phyloP scores from a whole-genome alignment of 2,329 filamentous ascomycete species.

The Botrytis galanthina region DNA sequence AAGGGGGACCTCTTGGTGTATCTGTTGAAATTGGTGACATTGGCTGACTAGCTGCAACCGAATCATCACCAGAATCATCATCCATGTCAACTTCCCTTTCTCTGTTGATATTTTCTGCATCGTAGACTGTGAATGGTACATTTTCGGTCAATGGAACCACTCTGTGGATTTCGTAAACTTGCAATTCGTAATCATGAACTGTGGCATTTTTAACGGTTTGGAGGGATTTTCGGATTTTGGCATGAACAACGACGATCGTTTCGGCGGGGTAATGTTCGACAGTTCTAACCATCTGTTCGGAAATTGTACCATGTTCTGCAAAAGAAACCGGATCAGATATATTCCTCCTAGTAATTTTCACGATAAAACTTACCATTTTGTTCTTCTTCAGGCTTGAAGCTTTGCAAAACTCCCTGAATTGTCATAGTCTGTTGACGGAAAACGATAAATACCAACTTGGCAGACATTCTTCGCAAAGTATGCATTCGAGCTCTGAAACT shows the following conservation, averaged over 20 bases:
- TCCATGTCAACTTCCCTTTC: conserved; percentile 55
- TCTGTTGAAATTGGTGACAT: conserved; percentile 14
- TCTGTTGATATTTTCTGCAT: conserved; percentile 60
- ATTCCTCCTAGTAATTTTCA: neutral
- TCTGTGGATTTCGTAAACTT: conserved; percentile 64
- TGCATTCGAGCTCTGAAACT: conserved; percentile 70
- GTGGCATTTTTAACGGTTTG: conserved; percentile 73
- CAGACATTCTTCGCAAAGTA: conserved; percentile 76
- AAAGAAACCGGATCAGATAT: neutral
- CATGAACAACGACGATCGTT: conserved; percentile 73
- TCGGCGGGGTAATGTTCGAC: conserved; percentile 79
- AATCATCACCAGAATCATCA: conserved; percentile 42
- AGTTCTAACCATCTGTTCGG: conserved; percentile 79
- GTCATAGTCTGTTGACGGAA: conserved; percentile 82
- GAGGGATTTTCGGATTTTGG: conserved; percentile 69
- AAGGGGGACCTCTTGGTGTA: conserved; percentile 12
- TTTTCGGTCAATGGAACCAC: conserved; percentile 59
- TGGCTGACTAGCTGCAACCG: conserved; percentile 2
- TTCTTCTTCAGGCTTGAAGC: conserved; percentile 28
- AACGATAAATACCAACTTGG: conserved; percentile 79
- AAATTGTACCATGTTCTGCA: conserved; percentile 44
- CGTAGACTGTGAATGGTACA: conserved; percentile 67
- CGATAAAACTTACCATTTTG: conserved; percentile 28
- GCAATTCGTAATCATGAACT: conserved; percentile 73
- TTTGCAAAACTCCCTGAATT: conserved; percentile 73